phyloP scores from a whole-genome alignment of 179 eudicot species.

The Silene vulgaris region DNA sequence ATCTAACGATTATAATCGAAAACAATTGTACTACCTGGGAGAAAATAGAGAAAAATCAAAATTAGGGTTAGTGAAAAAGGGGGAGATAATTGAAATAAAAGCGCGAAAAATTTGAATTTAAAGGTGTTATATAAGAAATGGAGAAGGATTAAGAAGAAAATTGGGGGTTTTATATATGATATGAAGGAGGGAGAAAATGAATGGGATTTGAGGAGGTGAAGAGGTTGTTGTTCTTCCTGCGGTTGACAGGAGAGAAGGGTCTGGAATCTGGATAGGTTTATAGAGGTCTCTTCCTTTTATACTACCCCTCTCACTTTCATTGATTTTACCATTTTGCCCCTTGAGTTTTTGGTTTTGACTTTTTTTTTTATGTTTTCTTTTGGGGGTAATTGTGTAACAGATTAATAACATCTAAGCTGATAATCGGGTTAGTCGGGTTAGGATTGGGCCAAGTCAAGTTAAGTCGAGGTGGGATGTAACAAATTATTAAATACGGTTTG shows the following conservation, averaged over 20 bases:
- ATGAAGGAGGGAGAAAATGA: background rate
- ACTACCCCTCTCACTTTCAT: background rate
- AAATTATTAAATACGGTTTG: too few species aligned
- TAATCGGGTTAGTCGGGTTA: too few species aligned
- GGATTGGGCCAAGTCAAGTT: too few species aligned
- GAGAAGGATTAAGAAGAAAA: background rate
- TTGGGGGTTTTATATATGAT: background rate
- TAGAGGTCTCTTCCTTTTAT: background rate
- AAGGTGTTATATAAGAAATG: slow-evolving; percentile 2
- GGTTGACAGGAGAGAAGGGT: background rate
- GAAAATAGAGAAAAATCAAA: background rate
- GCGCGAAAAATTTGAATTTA: background rate
- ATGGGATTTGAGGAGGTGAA: background rate
- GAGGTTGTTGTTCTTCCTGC: background rate
- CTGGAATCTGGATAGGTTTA: background rate
- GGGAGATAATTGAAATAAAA: background rate
- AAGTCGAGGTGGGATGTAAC: too few species aligned
- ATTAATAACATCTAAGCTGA: too few species aligned
- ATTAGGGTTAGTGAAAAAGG: background rate
- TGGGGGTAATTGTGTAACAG: too few species aligned
- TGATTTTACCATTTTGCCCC: background rate
- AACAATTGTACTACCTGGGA: background rate
- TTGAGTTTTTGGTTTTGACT: too few species aligned
- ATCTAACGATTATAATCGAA: background rate
- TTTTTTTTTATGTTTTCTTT: too few species aligned